These are phyloP conservation scores for Paecilomyces variotii DNA, from an alignment of 2,329 filamentous ascomycete genomes.

Conservation along the genomic window DNA sequence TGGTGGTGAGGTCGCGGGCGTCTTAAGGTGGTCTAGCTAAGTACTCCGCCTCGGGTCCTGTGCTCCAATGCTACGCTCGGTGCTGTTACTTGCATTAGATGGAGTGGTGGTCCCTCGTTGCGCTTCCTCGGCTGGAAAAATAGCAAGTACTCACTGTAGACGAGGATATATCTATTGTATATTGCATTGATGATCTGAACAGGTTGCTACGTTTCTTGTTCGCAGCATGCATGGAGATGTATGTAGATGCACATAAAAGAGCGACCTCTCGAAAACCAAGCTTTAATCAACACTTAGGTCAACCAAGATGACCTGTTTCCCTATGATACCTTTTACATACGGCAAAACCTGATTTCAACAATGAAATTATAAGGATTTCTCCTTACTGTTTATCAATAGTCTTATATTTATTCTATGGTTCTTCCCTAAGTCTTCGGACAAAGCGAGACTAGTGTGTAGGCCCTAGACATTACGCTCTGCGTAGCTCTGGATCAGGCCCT, in stretches of 20 bases:
- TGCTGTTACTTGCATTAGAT: background rate
- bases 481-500: constrained; percentile 80
- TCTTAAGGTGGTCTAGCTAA: background rate
- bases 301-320: too few relatives aligned
- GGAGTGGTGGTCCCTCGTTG: background rate
- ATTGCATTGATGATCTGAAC: too few relatives aligned
- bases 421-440: background rate
- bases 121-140: background rate
- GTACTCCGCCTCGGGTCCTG: background rate
- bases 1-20: background rate
- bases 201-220: too few relatives aligned
- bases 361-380: background rate
- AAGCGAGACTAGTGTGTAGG: background rate
- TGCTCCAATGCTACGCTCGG: background rate
- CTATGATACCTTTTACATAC: too few relatives aligned
- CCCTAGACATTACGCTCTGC: constrained; percentile 47
- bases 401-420: background rate
- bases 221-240: too few relatives aligned
- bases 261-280: too few relatives aligned
- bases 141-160: too few relatives aligned
- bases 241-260: too few relatives aligned
- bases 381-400: background rate
- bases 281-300: too few relatives aligned
- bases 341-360: background rate
- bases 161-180: too few relatives aligned